Evolutionary conservation across 306 rosid species (phyloP).

Genomic region (Hylodesmum podocarpum): DNA sequence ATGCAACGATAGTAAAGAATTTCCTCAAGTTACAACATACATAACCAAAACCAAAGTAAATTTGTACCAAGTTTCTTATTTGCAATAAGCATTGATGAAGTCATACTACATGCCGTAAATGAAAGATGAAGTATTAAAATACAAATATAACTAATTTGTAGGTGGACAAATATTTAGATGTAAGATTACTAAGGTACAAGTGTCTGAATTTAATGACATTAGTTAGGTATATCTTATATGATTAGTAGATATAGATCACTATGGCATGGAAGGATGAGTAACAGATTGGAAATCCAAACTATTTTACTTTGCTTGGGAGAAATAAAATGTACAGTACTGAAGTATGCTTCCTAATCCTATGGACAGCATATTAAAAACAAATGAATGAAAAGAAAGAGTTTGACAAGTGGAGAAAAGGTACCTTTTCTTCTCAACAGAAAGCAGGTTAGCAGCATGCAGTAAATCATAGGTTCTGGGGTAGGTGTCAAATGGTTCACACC

Average conservation of each 20-base stretch:
- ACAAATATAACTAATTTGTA: background rate
- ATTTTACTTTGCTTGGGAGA: background rate
- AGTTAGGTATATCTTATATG: background rate
- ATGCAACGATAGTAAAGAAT: background rate
- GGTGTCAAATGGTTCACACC: constrained; percentile 98
- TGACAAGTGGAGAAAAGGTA: constrained; percentile 32
- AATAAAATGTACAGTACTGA: background rate
- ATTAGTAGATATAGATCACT: background rate
- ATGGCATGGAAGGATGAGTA: background rate
- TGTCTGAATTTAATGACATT: background rate
- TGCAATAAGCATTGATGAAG: background rate
- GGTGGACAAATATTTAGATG: background rate
- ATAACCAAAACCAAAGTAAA: background rate
- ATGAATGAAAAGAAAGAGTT: background rate
- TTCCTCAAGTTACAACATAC: background rate
- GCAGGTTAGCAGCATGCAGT: constrained; percentile 79
- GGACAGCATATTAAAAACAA: background rate
- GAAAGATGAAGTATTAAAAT: background rate
- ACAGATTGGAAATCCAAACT: background rate
- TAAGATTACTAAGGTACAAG: background rate
- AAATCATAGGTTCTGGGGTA: constrained; percentile 94
- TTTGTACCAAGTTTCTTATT: background rate
- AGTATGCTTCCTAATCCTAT: background rate
- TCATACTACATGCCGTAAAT: background rate
- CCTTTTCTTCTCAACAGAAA: constrained; percentile 83